Percentiles rank a stretch among this genome's conserved stretches.
Conservation (phyloP, 2,329 filamentous ascomycete genomes). For the Penicillium sp. region DNA sequence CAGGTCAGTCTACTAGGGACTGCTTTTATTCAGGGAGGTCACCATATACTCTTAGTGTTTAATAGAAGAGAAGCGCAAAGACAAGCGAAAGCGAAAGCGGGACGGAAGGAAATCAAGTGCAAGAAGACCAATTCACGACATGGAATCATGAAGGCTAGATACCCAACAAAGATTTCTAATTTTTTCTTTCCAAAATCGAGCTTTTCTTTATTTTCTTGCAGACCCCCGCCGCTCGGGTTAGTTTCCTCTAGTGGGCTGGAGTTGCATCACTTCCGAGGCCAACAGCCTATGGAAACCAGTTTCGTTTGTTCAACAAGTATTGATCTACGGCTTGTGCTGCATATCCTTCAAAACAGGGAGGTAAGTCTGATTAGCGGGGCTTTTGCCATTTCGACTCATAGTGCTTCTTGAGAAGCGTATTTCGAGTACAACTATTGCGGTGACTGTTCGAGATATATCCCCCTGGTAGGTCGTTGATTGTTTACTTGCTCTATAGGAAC, state of each 20-base stretch:
- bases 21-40: neutral
- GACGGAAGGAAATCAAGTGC: neutral
- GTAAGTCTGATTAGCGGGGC: neutral
- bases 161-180: neutral
- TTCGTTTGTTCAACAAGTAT: neutral
- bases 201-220: neutral
- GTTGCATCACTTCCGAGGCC: constrained; percentile 17
- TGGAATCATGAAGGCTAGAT: neutral
- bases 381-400: neutral
- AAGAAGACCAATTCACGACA: neutral
- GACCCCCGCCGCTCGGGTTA: constrained; percentile 15
- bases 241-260: constrained; percentile 19
- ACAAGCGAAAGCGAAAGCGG: neutral
- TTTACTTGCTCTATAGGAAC: neutral
- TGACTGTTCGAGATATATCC: no score
- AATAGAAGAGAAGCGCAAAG: neutral
- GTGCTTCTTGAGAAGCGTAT: neutral
- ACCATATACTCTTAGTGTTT: neutral
- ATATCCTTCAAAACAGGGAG: neutral
- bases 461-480: neutral
- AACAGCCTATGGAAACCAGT: neutral
- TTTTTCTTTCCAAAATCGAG: neutral
- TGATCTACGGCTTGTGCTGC: neutral
- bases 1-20: neutral
- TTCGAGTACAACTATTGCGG: no score